Evolutionary conservation across 768 basidiomycete species (phyloP).

Genomic region (Lactarius deliciosus): DNA sequence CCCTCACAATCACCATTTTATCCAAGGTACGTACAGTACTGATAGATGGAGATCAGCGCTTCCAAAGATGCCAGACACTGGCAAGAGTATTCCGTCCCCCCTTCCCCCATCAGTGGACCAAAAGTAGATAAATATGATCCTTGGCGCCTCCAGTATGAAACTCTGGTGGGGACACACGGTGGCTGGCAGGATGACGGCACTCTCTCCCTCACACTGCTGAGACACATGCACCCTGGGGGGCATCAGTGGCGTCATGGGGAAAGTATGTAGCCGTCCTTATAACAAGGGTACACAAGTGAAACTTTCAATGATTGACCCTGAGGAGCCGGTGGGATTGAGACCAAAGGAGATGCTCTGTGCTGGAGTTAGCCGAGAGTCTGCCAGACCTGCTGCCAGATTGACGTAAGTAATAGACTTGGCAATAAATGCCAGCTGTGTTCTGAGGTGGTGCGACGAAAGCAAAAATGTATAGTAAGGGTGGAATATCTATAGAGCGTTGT

Average conservation of each 20-base stretch:
- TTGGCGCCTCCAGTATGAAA: background rate
- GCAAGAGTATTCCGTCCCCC: background rate
- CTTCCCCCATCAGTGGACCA: background rate
- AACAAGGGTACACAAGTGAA: background rate
- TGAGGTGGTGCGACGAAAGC: background rate
- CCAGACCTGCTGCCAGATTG: too few relatives aligned
- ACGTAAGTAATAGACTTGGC: background rate
- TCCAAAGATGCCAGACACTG: background rate
- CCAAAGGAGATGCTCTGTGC: background rate
- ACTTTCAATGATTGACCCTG: background rate
- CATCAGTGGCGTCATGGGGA: background rate
- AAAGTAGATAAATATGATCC: slow-evolving; percentile 2
- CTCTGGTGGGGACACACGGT: background rate
- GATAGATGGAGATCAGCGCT: slow-evolving; percentile 3
- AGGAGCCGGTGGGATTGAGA: background rate
- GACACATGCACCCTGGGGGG: background rate
- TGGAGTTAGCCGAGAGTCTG: background rate
- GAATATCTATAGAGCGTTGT: background rate
- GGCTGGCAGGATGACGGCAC: background rate
- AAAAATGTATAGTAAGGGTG: background rate
- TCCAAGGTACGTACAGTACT: background rate
- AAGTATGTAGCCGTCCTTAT: background rate
- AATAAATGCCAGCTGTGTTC: background rate
- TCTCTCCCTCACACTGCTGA: background rate
- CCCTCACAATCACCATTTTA: slow-evolving; percentile 1